phyloP scores from a whole-genome alignment of 2,329 filamentous ascomycete species.

The Hypomyces rosellus region DNA sequence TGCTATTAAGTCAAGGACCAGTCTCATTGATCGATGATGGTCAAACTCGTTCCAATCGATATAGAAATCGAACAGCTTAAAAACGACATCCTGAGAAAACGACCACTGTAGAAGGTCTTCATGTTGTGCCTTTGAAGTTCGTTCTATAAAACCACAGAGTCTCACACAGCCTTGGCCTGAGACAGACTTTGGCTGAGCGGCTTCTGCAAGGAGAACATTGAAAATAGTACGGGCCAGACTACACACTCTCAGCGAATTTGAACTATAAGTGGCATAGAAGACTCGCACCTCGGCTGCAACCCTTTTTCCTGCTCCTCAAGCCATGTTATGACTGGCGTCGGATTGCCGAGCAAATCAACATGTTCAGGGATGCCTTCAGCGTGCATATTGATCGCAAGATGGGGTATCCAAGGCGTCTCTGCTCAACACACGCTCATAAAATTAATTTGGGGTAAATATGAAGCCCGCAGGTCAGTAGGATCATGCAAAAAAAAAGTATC shows the following conservation, averaged over 20 bases:
- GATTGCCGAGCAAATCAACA: constrained; percentile 30
- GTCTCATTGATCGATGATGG: constrained; percentile 56
- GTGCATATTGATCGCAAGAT: constrained; percentile 13
- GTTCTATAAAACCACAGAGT: constrained; percentile 57
- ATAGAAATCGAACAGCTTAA: constrained; percentile 54
- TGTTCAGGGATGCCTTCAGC: constrained; percentile 19
- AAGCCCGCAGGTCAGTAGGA: not conserved
- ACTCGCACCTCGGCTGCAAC: constrained; percentile 31
- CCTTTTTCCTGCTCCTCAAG: constrained; percentile 33
- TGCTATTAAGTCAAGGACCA: constrained; percentile 53
- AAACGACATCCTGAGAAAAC: constrained; percentile 42
- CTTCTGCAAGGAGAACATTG: constrained; percentile 39
- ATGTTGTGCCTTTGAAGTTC: constrained; percentile 46
- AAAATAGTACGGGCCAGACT: constrained; percentile 38
- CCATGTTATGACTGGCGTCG: constrained; percentile 34
- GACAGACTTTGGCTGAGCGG: constrained; percentile 47
- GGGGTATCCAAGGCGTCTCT: not conserved
- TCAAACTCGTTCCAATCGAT: constrained; percentile 63
- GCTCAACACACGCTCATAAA: not conserved
- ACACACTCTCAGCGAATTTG: constrained; percentile 10
- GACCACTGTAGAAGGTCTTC: constrained; percentile 40
- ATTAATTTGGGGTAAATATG: not conserved
- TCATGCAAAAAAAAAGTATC: not conserved
- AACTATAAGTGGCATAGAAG: constrained; percentile 2
- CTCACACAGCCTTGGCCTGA: constrained; percentile 52